Conservation (phyloP, 73 alveolate genomes). For the Tetrahymena malaccensis region DNA sequence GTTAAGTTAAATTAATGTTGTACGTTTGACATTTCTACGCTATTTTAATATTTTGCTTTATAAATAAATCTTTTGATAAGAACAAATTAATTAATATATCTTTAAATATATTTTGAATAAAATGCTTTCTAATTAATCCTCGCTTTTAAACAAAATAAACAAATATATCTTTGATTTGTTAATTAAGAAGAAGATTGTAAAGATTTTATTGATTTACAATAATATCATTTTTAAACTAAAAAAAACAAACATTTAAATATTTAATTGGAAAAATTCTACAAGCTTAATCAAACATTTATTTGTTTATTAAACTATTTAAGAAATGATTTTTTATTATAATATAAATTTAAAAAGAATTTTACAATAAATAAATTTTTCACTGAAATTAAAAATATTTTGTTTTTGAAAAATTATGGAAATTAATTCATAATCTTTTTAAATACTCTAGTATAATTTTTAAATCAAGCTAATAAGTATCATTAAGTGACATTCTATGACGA, state of each 20-base stretch:
- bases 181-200: too few relatives aligned
- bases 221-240: too few relatives aligned
- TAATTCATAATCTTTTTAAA: not conserved
- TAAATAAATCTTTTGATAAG: not conserved
- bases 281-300: too few relatives aligned
- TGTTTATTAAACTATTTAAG: too few relatives aligned
- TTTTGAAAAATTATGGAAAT: not conserved
- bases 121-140: not conserved
- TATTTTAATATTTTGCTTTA: not conserved
- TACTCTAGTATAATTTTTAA: not conserved
- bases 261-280: too few relatives aligned
- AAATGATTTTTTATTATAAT: too few relatives aligned
- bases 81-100: not conserved
- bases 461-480: constrained; percentile 40
- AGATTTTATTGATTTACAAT: too few relatives aligned
- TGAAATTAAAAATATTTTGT: too few relatives aligned
- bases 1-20: not conserved
- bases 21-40: not conserved
- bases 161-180: not conserved
- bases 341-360: too few relatives aligned
- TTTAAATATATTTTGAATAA: not conserved
- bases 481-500: constrained; percentile 67
- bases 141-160: not conserved
- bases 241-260: too few relatives aligned
- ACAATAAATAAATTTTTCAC: too few relatives aligned